Percentiles rank a stretch among this genome's conserved stretches.
These are phyloP conservation scores for Hypoxylon rubiginosum DNA, from an alignment of 2,329 filamentous ascomycete genomes.

Conservation along the genomic window DNA sequence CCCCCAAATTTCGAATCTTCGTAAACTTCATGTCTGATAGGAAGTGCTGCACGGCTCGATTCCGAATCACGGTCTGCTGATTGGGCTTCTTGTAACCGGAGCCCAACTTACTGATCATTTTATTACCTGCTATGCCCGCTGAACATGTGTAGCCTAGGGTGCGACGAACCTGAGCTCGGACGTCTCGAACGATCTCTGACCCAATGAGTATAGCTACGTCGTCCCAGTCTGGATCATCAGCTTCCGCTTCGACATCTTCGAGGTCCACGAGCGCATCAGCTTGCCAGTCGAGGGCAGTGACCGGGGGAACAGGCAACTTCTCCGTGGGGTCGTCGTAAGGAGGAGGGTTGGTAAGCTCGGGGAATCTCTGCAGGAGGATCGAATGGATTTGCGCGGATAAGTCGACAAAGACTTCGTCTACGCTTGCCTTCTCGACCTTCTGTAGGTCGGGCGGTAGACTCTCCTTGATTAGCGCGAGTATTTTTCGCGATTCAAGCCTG, in stretches of 20 bases:
- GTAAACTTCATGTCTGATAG: slow-evolving; percentile 90
- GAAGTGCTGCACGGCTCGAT: slow-evolving; percentile 84
- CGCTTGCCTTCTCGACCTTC: slow-evolving; percentile 90
- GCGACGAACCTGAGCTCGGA: slow-evolving; percentile 77
- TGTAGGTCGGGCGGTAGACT: slow-evolving; percentile 74
- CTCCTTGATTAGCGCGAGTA: slow-evolving; percentile 83
- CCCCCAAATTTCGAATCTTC: slow-evolving; percentile 94
- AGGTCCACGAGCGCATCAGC: slow-evolving; percentile 86
- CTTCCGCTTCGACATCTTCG: slow-evolving; percentile 78
- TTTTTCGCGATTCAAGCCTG: slow-evolving; percentile 84
- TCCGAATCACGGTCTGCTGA: slow-evolving; percentile 92
- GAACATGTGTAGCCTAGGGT: slow-evolving; percentile 91
- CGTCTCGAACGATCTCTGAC: slow-evolving; percentile 85
- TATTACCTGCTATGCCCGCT: slow-evolving; percentile 89
- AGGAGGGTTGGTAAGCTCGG: slow-evolving; percentile 76
- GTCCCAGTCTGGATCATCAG: slow-evolving; percentile 93
- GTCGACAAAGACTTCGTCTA: slow-evolving; percentile 97
- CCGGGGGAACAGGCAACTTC: slow-evolving; percentile 76
- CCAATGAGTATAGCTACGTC: slow-evolving; percentile 89
- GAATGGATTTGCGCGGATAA: slow-evolving; percentile 86
- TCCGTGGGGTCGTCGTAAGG: slow-evolving; percentile 81
- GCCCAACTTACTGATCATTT: slow-evolving; percentile 94
- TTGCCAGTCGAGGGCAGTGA: slow-evolving; percentile 83
- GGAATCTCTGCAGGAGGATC: slow-evolving; percentile 80
- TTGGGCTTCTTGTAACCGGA: slow-evolving; percentile 95